Evolutionary conservation across 1,139 yeast species (phyloP).

Genomic region (Kodamaea sp.): DNA sequence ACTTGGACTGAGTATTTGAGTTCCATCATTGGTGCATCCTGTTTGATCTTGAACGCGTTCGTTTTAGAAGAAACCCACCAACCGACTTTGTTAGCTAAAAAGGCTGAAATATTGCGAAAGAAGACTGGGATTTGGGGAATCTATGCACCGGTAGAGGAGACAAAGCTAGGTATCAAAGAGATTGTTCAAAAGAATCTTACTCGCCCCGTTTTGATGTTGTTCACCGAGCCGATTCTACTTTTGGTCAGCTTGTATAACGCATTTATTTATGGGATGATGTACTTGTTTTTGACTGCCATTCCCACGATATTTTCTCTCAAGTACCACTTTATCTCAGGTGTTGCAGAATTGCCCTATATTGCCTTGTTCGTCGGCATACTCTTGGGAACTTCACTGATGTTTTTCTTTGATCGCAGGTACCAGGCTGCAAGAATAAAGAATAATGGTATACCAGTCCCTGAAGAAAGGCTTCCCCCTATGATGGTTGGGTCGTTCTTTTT

Average conservation of each 20-base stretch:
- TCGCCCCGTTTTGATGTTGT: conserved; percentile 70
- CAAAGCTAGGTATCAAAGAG: conserved; percentile 59
- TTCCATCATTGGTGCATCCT: conserved; percentile 47
- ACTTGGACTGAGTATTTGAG: conserved; percentile 59
- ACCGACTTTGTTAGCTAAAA: conserved; percentile 51
- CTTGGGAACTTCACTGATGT: conserved; percentile 50
- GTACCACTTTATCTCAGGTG: conserved; percentile 58
- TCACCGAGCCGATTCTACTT: conserved; percentile 72
- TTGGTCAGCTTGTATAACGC: conserved; percentile 74
- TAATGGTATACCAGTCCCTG: conserved; percentile 70
- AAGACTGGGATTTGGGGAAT: conserved; percentile 72
- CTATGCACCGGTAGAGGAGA: conserved; percentile 80
- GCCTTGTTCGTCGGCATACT: conserved; percentile 62
- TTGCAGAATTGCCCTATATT: conserved; percentile 63
- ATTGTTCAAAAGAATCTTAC: conserved; percentile 67
- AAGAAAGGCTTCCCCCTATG: conserved; percentile 76
- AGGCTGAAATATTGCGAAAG: conserved; percentile 63
- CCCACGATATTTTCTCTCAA: conserved; percentile 72
- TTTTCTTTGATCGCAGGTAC: conserved; percentile 27
- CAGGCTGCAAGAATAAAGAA: conserved; percentile 40
- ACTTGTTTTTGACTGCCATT: conserved; percentile 74
- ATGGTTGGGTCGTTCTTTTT: conserved; percentile 67
- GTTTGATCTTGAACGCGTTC: conserved; percentile 31
- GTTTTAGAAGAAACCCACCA: conserved; percentile 51
- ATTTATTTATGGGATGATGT: conserved; percentile 80